These are phyloP conservation scores for Pueraria montana DNA, from an alignment of 306 rosid species.

Conservation along the genomic window DNA sequence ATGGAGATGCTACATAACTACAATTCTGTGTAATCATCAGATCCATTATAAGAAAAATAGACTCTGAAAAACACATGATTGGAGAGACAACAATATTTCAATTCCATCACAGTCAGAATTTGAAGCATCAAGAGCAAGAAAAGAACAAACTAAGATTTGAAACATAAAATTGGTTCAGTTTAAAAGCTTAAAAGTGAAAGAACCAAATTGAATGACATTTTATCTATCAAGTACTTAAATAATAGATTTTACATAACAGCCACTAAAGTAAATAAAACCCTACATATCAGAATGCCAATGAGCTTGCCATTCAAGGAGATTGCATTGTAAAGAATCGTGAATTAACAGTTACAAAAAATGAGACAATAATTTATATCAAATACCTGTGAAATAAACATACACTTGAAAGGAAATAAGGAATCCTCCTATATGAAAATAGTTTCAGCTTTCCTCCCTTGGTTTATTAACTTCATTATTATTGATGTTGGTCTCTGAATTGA, in stretches of 20 bases:
- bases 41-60: slow-evolving; percentile 17
- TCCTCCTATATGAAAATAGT: slow-evolving; percentile 20
- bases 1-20: slow-evolving; percentile 23
- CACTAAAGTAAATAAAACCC: slow-evolving; percentile 26
- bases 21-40: background rate
- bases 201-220: slow-evolving; percentile 21
- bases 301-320: slow-evolving; percentile 29
- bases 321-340: slow-evolving; percentile 38
- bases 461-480: slow-evolving; percentile 48
- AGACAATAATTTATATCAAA: slow-evolving; percentile 30
- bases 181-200: slow-evolving; percentile 3
- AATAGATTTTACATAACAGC: background rate
- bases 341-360: slow-evolving; percentile 20
- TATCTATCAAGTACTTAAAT: slow-evolving; percentile 10
- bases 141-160: slow-evolving; percentile 9
- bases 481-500: slow-evolving; percentile 44
- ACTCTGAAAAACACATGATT: background rate
- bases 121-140: slow-evolving; percentile 8
- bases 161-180: background rate
- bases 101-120: slow-evolving; percentile 19
- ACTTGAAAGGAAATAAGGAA: slow-evolving; percentile 35
- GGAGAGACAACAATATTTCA: background rate
- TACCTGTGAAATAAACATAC: slow-evolving; percentile 44
- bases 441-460: slow-evolving; percentile 53
- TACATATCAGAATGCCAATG: slow-evolving; percentile 15